Conservation (phyloP, 73 alveolate species). For the Tetrahymena borealis region DNA sequence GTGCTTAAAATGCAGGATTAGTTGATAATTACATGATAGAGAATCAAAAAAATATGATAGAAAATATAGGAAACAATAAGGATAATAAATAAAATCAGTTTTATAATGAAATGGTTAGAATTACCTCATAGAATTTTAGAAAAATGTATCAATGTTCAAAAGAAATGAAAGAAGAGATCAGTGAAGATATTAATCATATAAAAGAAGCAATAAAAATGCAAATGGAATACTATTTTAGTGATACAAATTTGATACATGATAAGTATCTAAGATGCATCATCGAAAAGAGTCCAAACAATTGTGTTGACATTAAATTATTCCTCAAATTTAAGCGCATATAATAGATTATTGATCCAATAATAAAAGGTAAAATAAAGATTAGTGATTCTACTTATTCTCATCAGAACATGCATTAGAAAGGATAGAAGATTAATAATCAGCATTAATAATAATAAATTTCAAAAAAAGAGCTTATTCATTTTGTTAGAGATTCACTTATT, state of each 20-base stretch:
- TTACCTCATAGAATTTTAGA: too few relatives aligned
- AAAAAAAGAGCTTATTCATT: neutral
- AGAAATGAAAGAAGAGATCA: too few relatives aligned
- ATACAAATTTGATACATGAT: neutral
- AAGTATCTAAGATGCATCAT: neutral
- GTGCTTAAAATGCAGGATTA: too few relatives aligned
- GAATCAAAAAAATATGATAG: too few relatives aligned
- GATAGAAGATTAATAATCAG: neutral
- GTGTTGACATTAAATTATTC: neutral
- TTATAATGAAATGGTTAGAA: too few relatives aligned
- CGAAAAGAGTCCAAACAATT: neutral
- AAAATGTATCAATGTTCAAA: too few relatives aligned
- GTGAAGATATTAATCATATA: too few relatives aligned
- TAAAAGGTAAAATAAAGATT: too few relatives aligned
- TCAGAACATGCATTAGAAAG: neutral
- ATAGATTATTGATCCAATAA: neutral
- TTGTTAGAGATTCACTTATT: neutral
- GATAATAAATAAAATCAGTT: too few relatives aligned
- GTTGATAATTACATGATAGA: too few relatives aligned
- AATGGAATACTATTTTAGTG: neutral
- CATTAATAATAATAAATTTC: neutral
- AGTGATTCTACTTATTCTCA: too few relatives aligned
- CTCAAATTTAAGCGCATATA: neutral
- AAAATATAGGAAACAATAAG: too few relatives aligned
- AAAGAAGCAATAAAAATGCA: neutral